These are phyloP conservation scores for Colletotrichum sp. DNA, from an alignment of 2,329 filamentous ascomycete genomes.

Conservation along the genomic window DNA sequence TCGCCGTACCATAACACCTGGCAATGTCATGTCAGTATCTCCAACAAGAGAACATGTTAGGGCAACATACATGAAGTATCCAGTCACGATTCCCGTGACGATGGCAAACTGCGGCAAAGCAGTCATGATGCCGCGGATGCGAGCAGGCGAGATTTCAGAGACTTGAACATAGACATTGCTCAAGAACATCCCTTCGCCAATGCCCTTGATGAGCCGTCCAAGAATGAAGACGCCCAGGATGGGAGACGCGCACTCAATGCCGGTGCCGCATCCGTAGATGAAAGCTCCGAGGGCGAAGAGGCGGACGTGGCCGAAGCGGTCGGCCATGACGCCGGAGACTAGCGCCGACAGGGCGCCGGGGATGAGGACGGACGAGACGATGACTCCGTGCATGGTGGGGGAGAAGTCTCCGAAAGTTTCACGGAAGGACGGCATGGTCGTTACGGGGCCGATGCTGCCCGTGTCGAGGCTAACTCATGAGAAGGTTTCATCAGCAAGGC, in stretches of 20 bases:
- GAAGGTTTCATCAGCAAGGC: not conserved
- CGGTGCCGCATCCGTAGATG: slow-evolving; percentile 57
- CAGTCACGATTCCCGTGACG: slow-evolving; percentile 54
- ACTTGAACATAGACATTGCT: slow-evolving; percentile 59
- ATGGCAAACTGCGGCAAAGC: slow-evolving; percentile 60
- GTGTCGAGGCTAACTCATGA: slow-evolving; percentile 36
- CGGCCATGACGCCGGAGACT: slow-evolving; percentile 60
- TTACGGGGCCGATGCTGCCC: slow-evolving; percentile 64
- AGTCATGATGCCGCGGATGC: slow-evolving; percentile 54
- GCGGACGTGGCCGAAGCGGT: slow-evolving; percentile 57
- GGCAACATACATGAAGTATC: slow-evolving; percentile 61
- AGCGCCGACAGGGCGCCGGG: slow-evolving; percentile 65
- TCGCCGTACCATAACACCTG: slow-evolving; percentile 53
- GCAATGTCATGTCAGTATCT: not conserved
- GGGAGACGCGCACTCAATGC: slow-evolving; percentile 39
- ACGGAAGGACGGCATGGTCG: slow-evolving; percentile 59
- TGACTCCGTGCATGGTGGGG: slow-evolving; percentile 60
- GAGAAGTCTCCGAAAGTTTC: slow-evolving; percentile 56
- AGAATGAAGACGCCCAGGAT: slow-evolving; percentile 57
- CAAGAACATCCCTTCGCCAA: slow-evolving; percentile 63
- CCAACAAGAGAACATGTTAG: not conserved
- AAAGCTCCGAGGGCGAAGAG: slow-evolving; percentile 55
- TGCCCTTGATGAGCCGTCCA: slow-evolving; percentile 59
- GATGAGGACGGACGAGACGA: slow-evolving; percentile 65
- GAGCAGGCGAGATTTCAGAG: slow-evolving; percentile 63